These are phyloP conservation scores for Microcera coccophila DNA, from an alignment of 2,329 filamentous ascomycete genomes.

Conservation along the genomic window DNA sequence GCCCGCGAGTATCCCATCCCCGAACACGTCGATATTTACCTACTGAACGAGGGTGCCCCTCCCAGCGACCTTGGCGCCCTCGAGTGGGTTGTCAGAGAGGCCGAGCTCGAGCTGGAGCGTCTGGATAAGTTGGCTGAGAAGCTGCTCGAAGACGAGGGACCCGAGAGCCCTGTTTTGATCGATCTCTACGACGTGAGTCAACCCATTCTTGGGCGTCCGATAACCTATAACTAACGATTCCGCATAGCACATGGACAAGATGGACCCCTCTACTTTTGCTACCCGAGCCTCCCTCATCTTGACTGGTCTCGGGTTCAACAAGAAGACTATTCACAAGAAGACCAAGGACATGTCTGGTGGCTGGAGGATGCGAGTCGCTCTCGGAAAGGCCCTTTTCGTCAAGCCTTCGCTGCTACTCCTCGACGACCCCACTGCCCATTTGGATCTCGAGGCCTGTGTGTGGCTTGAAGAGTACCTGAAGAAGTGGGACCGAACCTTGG, in stretches of 20 bases:
- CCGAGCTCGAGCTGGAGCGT: conserved; percentile 85
- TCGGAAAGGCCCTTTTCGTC: conserved; percentile 96
- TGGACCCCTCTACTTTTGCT: conserved; percentile 96
- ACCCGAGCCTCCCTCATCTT: conserved; percentile 94
- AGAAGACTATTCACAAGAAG: conserved; percentile 95
- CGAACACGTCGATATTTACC: conserved; percentile 95
- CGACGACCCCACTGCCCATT: conserved; percentile 97
- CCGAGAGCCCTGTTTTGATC: conserved; percentile 83
- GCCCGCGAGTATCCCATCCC: conserved; percentile 94
- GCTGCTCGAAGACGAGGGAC: conserved; percentile 86
- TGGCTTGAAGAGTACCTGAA: conserved; percentile 99
- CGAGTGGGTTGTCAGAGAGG: conserved; percentile 95
- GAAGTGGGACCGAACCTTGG: conserved; percentile 97
- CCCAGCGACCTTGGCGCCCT: conserved; percentile 84
- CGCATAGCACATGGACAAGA: conserved; percentile 86
- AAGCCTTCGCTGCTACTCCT: conserved; percentile 93
- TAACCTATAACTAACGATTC: conserved; percentile 17
- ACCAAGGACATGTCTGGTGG: conserved; percentile 99
- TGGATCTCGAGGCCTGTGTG: conserved; percentile 98
- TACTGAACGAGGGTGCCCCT: conserved; percentile 94
- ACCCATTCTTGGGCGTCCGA: neutral
- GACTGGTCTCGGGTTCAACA: conserved; percentile 99
- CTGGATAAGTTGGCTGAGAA: conserved; percentile 86
- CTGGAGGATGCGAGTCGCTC: conserved; percentile 98
- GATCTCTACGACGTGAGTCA: conserved; percentile 87